These are phyloP conservation scores for Geoglossum glabrum DNA, from an alignment of 495 filamentous ascomycete genomes.

Conservation along the genomic window DNA sequence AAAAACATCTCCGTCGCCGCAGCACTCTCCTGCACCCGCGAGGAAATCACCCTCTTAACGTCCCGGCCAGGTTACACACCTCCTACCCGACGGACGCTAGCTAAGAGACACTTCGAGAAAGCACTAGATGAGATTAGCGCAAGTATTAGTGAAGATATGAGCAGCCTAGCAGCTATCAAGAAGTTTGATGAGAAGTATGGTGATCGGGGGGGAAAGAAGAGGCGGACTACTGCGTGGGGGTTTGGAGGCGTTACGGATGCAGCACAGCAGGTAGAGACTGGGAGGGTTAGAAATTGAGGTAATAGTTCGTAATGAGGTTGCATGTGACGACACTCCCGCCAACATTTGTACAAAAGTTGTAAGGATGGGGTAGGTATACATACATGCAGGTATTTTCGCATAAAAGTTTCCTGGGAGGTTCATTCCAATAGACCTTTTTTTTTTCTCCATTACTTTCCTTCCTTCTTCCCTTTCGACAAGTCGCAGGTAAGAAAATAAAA, in stretches of 20 bases:
- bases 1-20: conserved; percentile 89
- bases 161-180: conserved; percentile 58
- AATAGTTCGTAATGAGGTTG: not conserved
- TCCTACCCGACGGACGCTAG: conserved; percentile 46
- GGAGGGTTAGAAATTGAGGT: conserved; percentile 3
- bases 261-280: conserved; percentile 13
- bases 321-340: too few species aligned
- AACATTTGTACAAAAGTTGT: too few species aligned
- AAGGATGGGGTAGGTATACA: too few species aligned
- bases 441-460: too few species aligned
- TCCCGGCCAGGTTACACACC: conserved; percentile 27
- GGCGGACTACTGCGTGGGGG: conserved; percentile 40
- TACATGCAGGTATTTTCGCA: too few species aligned
- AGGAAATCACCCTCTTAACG: conserved; percentile 30
- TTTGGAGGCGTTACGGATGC: conserved; percentile 32
- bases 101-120: conserved; percentile 52
- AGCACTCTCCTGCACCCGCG: conserved; percentile 69
- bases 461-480: too few species aligned
- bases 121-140: conserved; percentile 80
- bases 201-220: conserved; percentile 54
- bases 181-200: conserved; percentile 97
- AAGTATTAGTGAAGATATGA: conserved; percentile 90
- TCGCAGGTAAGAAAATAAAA: too few species aligned
- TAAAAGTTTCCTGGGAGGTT: too few species aligned
- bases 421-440: too few species aligned